Evolutionary conservation across 257 asterid species (phyloP), one percentile per base, ranked within the genome.

Genomic region (Cynanchum wilfordii): DNA sequence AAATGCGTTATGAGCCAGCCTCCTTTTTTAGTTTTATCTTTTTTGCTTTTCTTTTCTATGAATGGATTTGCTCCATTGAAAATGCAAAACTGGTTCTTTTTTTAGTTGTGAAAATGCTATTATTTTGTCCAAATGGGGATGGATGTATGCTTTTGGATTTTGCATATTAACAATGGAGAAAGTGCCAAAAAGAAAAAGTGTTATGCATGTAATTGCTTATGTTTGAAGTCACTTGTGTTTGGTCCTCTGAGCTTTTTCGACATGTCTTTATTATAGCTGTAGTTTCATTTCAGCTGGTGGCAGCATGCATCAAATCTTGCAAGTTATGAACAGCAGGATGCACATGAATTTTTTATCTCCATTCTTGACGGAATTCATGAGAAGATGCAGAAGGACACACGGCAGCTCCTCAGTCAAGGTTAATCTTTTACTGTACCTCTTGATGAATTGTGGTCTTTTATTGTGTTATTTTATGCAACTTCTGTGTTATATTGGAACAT

Each of bases 251-350:
- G 33, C 44, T 71, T 25, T 71, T 52, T 54, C 19, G 60, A 3
- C 20, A 47, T 75, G 64, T 25, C 62, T 62, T 76, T 69, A 49
- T n/a, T n/a, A n/a, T n/a, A n/a, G n/a, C n/a, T n/a, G n/a, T n/a
- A n/a, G n/a, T n/a, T n/a, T n/a, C n/a, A n/a, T 66, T 80, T 24
- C 88, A 94, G 98, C 80, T 94, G 97, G 98, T 94, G 98, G 98
- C 94, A 94, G 85, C 99, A 94, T 81, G 96, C 99, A n/a, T 85
- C 92, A 55, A 88, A 94, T 75, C 96, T 94, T 80, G 99, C 99
- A 54, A 94, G 97, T 75, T 94, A 94, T 70, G 96, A 91, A 77
- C 97, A 94, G 69, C 99, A 94, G 82, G 99, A 94, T 83, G 97
- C 99, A 42, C 99, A 94, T 75, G 99, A 94, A 69, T 94, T 94